Evolutionary conservation across 1,284 basidiomycete genomes (phyloP).

Genomic region (Ceratobasidium sp.): DNA sequence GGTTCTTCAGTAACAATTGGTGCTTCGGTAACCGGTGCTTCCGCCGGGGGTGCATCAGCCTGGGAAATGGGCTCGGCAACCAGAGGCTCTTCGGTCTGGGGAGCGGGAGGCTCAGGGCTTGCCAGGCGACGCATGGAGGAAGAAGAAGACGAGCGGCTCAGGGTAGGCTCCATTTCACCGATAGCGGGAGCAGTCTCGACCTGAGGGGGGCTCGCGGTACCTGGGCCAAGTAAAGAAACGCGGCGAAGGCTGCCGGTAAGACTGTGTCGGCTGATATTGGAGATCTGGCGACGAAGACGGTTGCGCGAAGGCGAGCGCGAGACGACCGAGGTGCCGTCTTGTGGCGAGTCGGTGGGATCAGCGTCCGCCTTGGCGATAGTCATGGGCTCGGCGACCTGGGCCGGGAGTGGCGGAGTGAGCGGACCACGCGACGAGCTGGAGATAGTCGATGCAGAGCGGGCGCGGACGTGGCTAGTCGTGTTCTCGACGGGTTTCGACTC

Average conservation of each 20-base stretch:
- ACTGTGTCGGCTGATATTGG: constrained; percentile 38
- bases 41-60: not conserved
- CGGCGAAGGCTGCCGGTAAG: constrained; percentile 39
- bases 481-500: constrained; percentile 1
- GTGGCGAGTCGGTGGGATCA: constrained; percentile 37
- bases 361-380: constrained; percentile 31
- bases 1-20: constrained; percentile 9
- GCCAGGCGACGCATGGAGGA: constrained; percentile 11
- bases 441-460: constrained; percentile 29
- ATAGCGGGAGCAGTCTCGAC: constrained; percentile 27
- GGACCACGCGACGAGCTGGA: constrained; percentile 20
- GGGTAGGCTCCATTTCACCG: constrained; percentile 18
- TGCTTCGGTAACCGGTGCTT: constrained; percentile 2
- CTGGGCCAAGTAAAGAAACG: constrained; percentile 34
- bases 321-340: constrained; percentile 40
- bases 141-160: constrained; percentile 20
- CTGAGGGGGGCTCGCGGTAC: constrained; percentile 9
- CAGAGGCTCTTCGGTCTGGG: constrained; percentile 6
- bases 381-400: constrained; percentile 19
- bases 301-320: constrained; percentile 35
- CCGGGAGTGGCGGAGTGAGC: constrained; percentile 22
- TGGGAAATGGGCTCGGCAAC: constrained; percentile 3
- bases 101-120: constrained; percentile 25
- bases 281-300: constrained; percentile 40
- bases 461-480: constrained; percentile 20